Base-by-base conservation (phyloP, 2,329 filamentous ascomycete genomes). In the Mollisia scopiformis region DNA sequence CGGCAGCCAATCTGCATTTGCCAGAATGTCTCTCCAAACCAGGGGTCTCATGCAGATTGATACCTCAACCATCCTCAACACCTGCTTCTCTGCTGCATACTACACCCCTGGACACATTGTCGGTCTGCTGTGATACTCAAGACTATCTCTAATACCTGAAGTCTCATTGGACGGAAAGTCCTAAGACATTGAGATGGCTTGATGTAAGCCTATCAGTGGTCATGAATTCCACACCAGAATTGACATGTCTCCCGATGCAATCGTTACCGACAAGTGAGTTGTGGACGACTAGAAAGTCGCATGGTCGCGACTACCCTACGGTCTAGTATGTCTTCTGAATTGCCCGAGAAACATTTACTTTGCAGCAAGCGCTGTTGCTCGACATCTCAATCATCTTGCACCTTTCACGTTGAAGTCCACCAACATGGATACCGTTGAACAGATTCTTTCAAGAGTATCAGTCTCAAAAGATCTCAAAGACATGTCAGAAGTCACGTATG, bases 341-440 rank as follows among this genome's bases (percentile, higher is more conserved):
- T 19, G 21, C 39, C n/a, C 39, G n/a, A 10, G 21, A 3, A 4
- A 19, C 7, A 3, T 19, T 43, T 23, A 6, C n/a, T 21, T 21
- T 23, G n/a, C 39, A 6, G 39, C 39, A 23, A 23, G 39, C 23
- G 39, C 39, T 21, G 39, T 19, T 39, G 39, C n/a, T 43, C 23
- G 39, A 8, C 39, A 43, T 35, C 16, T 43, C 39, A 10, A 21
- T 19, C n/a, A 11, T 21, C 4, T 43, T 43, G 39, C 10, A 43
- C n/a, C 21, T 43, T 21, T 21, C 39, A 23, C 30, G 27, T 56
- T 56, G 53, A 30, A 43, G 19, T 28, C 21, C 21, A 23, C 19
- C 14, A 49, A 56, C 33, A 47, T n/a, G 19, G 46, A 49, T 19
- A 49, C 46, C 16, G 58, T 60, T n/a, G 52, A 43, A 25, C 43